A percentile compares a stretch with the other conserved stretches of the same genome.
phyloP scores from a whole-genome alignment of 2,329 filamentous ascomycete genomes.

The Davidsoniella virescens region DNA sequence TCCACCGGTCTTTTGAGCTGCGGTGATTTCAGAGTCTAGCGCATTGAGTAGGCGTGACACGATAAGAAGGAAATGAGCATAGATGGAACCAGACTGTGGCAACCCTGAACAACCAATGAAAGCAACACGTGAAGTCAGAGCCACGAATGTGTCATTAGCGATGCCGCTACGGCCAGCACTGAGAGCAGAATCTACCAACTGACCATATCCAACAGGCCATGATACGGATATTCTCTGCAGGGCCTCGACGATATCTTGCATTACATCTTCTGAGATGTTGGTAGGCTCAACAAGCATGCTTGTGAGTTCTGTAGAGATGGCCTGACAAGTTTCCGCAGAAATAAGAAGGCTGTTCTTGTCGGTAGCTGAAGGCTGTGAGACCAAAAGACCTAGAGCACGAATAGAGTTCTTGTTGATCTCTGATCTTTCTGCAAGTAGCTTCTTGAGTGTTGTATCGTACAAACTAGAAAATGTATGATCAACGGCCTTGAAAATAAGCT shows the following conservation, averaged over 20 bases:
- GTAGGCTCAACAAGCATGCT: conserved; percentile 18
- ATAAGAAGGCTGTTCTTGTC: conserved; percentile 19
- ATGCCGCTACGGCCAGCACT: neutral
- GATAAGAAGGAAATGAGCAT: conserved; percentile 27
- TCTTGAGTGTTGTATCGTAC: conserved; percentile 19
- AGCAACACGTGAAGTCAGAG: conserved; percentile 28
- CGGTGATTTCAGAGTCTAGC: conserved; percentile 5
- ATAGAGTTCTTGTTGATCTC: conserved; percentile 28
- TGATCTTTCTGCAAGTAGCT: conserved; percentile 22
- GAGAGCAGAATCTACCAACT: conserved; percentile 13
- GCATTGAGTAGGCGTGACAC: conserved; percentile 13
- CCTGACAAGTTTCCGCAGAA: conserved; percentile 19
- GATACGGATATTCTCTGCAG: conserved; percentile 24
- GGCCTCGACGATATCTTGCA: conserved; percentile 26
- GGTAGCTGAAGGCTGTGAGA: conserved; percentile 24
- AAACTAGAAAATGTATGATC: conserved; percentile 25
- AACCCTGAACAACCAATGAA: conserved; percentile 33
- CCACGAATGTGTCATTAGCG: conserved; percentile 19
- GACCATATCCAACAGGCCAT: conserved; percentile 22
- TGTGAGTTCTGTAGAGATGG: conserved; percentile 22
- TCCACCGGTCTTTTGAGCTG: neutral
- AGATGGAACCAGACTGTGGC: conserved; percentile 17
- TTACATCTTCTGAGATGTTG: conserved; percentile 21
- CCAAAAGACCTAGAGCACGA: conserved; percentile 29
- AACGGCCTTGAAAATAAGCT: conserved; percentile 22